Conservation (phyloP, 2,329 filamentous ascomycete species). For the Clathrospora elynae region DNA sequence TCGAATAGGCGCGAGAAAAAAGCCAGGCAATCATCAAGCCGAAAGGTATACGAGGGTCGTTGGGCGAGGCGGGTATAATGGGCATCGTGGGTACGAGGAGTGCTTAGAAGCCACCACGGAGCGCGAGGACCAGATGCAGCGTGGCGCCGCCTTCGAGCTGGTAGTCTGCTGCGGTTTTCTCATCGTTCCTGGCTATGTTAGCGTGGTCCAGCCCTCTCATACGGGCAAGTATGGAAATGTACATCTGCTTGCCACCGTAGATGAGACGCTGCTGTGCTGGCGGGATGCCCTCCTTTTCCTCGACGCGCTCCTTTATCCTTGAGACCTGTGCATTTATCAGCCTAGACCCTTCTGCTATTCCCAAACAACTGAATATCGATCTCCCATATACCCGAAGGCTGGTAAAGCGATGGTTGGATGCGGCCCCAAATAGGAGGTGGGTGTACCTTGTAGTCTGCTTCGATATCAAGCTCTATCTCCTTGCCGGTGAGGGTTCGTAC, state of each 20-base stretch:
- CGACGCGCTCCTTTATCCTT: slow-evolving; percentile 97
- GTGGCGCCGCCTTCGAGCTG: slow-evolving; percentile 89
- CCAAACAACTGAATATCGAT: too few species aligned
- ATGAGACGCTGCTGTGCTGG: slow-evolving; percentile 96
- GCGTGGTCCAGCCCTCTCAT: neutral
- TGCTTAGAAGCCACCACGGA: slow-evolving; percentile 72
- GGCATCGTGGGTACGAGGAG: too few species aligned
- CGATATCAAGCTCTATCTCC: slow-evolving; percentile 98
- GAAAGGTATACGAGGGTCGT: too few species aligned
- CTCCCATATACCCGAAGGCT: too few species aligned
- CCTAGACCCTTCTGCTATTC: too few species aligned
- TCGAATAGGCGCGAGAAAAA: too few species aligned
- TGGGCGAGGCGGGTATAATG: too few species aligned
- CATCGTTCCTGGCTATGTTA: slow-evolving; percentile 72
- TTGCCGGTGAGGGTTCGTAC: slow-evolving; percentile 97
- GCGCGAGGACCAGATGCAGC: slow-evolving; percentile 90
- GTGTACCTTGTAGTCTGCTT: slow-evolving; percentile 85
- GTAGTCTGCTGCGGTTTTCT: slow-evolving; percentile 91
- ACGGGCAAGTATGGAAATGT: slow-evolving; percentile 15
- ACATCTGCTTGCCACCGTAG: slow-evolving; percentile 98
- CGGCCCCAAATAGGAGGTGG: neutral
- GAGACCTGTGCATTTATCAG: slow-evolving; percentile 66
- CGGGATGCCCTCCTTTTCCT: slow-evolving; percentile 98
- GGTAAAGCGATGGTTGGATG: neutral
- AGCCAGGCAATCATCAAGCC: too few species aligned